phyloP scores from a whole-genome alignment of 164 flowering plant species.

The Kingdonia uniflora region DNA sequence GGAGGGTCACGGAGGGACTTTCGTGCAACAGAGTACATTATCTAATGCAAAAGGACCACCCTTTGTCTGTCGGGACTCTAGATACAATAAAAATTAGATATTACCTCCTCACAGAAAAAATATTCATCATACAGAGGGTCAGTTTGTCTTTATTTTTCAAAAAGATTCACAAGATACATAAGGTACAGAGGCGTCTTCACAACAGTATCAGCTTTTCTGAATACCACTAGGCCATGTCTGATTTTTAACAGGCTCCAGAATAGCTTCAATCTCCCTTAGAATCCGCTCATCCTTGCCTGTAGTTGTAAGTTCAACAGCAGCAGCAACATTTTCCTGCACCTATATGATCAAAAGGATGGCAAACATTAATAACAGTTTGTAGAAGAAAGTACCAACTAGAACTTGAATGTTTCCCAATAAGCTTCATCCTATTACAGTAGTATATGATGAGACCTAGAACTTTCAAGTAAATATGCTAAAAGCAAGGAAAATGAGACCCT shows the following conservation, averaged over 20 bases:
- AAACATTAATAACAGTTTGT: neutral
- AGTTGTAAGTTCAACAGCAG: slow-evolving; percentile 53
- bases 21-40: neutral
- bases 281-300: slow-evolving; percentile 47
- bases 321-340: slow-evolving; percentile 80
- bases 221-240: slow-evolving; percentile 94
- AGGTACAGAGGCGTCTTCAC: no score
- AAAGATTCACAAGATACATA: neutral
- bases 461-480: no score
- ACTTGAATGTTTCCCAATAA: neutral
- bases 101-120: neutral
- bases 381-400: no score
- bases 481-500: no score
- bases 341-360: slow-evolving; percentile 13
- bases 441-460: no score
- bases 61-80: neutral
- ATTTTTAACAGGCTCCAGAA: slow-evolving; percentile 82
- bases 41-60: neutral
- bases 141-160: no score
- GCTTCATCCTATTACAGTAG: neutral
- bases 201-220: slow-evolving; percentile 26
- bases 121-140: neutral
- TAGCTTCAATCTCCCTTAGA: slow-evolving; percentile 51
- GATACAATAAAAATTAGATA: neutral
- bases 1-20: no score